phyloP scores from a whole-genome alignment of 208 protist species.

The Sergeia podlipaevii region DNA sequence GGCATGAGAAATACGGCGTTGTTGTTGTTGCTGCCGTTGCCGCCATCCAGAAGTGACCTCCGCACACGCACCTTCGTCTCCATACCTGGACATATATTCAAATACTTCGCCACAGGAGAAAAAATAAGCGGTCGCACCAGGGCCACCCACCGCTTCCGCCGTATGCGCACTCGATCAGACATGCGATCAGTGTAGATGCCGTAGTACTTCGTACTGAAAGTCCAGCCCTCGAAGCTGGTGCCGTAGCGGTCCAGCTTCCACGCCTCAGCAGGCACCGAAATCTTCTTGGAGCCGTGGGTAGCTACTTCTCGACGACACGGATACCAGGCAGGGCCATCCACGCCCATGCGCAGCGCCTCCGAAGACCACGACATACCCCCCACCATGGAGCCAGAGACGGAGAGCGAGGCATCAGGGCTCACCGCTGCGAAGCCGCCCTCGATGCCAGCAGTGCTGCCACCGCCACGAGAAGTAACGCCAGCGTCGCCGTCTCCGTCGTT shows the following conservation, averaged over 20 bases:
- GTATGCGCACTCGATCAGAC: slow-evolving; percentile 31
- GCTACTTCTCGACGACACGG: slow-evolving; percentile 40
- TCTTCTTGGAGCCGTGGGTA: slow-evolving; percentile 25
- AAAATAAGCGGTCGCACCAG: slow-evolving; percentile 41
- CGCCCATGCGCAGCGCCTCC: slow-evolving; percentile 30
- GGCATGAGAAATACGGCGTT: too few relatives aligned
- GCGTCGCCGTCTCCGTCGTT: neutral
- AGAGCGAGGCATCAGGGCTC: too few relatives aligned
- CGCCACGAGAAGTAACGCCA: too few relatives aligned
- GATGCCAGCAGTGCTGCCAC: slow-evolving; percentile 11
- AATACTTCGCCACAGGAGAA: slow-evolving; percentile 37
- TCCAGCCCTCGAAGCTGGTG: slow-evolving; percentile 77
- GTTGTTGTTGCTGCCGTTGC: too few relatives aligned
- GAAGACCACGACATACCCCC: slow-evolving; percentile 29
- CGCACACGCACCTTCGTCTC: slow-evolving; percentile 18
- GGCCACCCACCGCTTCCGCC: slow-evolving; percentile 71
- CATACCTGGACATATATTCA: slow-evolving; percentile 44
- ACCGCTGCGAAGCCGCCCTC: neutral
- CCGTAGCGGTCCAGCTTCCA: slow-evolving; percentile 68
- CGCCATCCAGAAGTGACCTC: too few relatives aligned
- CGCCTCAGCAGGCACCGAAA: slow-evolving; percentile 14
- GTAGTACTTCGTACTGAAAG: slow-evolving; percentile 72
- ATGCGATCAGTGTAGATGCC: slow-evolving; percentile 42
- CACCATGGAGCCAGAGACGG: too few relatives aligned
- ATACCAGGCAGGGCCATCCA: slow-evolving; percentile 69